These are phyloP conservation scores for Trypanosoma congolense DNA, from an alignment of 208 protist species.

Conservation along the genomic window DNA sequence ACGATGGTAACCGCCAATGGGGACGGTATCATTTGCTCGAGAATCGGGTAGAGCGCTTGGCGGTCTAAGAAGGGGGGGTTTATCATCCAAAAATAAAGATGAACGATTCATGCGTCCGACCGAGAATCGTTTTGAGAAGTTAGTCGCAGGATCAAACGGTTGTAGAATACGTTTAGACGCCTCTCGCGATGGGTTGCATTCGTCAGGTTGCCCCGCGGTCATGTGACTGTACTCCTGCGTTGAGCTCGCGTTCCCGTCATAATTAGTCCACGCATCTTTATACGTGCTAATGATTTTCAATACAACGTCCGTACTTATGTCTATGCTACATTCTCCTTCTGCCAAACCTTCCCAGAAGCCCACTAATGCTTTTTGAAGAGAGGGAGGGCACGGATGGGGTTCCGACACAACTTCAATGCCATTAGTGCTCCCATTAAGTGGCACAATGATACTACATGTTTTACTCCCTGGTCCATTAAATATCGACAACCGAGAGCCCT, in stretches of 20 bases:
- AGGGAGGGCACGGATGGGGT: conserved; percentile 58
- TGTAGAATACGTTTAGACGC: conserved; percentile 17
- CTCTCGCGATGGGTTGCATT: background rate
- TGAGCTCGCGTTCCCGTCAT: background rate
- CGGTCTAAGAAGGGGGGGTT: background rate
- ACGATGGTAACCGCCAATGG: conserved; percentile 2
- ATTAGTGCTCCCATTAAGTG: conserved; percentile 39
- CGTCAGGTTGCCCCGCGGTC: background rate
- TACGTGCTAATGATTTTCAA: conserved; percentile 70
- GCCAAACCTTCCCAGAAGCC: conserved; percentile 55
- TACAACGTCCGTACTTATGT: conserved; percentile 59
- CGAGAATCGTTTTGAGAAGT: background rate
- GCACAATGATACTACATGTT: conserved; percentile 56
- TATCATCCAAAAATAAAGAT: background rate
- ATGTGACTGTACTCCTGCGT: conserved; percentile 3
- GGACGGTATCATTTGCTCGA: background rate
- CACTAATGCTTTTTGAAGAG: conserved; percentile 69
- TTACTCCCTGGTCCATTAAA: conserved; percentile 30
- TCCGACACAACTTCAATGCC: conserved; percentile 42
- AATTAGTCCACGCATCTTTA: conserved; percentile 36
- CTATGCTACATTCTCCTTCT: conserved; percentile 25
- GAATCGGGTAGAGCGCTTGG: background rate
- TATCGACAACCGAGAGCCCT: conserved; percentile 65
- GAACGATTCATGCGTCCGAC: background rate
- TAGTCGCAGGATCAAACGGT: conserved; percentile 7